These are phyloP conservation scores for Pythium angustatum DNA, from an alignment of 352 stramenopile species.

Conservation along the genomic window DNA sequence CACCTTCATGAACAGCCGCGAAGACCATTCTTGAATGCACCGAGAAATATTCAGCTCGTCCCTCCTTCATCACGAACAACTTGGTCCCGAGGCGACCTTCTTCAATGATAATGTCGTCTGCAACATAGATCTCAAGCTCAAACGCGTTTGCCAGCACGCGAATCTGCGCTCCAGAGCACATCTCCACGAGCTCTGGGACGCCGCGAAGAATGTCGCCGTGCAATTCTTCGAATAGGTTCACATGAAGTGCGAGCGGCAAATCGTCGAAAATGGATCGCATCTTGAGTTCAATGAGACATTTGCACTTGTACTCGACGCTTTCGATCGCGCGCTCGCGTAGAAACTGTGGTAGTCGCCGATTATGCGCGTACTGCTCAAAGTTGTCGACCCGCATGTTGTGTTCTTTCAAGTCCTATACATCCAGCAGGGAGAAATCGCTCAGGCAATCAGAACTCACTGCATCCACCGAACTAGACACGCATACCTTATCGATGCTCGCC, in stretches of 20 bases:
- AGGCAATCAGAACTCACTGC: too few species aligned
- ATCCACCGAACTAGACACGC: too few species aligned
- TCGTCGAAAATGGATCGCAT: constrained; percentile 42
- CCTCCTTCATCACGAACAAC: constrained; percentile 57
- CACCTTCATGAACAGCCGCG: constrained; percentile 27
- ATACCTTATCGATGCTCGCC: constrained; percentile 52
- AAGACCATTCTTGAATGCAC: constrained; percentile 42
- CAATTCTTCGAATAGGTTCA: constrained; percentile 55
- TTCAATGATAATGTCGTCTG: constrained; percentile 61
- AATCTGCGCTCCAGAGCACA: constrained; percentile 21
- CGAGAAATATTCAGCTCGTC: constrained; percentile 45
- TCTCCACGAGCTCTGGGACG: constrained; percentile 37
- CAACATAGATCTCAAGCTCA: constrained; percentile 56
- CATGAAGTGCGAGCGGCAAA: constrained; percentile 38
- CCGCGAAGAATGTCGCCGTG: constrained; percentile 38
- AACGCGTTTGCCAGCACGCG: constrained; percentile 52
- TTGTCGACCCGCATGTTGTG: constrained; percentile 49
- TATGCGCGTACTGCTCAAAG: constrained; percentile 68
- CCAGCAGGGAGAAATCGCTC: too few species aligned
- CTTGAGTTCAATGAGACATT: constrained; percentile 50
- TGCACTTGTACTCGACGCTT: constrained; percentile 53
- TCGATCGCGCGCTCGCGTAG: constrained; percentile 56
- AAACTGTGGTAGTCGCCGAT: constrained; percentile 38
- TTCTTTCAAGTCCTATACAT: constrained; percentile 37
- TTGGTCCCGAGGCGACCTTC: constrained; percentile 39